Percentiles rank a stretch among this genome's conserved stretches.
These are phyloP conservation scores for Aspergillus indologenus DNA, from an alignment of 495 filamentous ascomycete species.

Conservation along the genomic window DNA sequence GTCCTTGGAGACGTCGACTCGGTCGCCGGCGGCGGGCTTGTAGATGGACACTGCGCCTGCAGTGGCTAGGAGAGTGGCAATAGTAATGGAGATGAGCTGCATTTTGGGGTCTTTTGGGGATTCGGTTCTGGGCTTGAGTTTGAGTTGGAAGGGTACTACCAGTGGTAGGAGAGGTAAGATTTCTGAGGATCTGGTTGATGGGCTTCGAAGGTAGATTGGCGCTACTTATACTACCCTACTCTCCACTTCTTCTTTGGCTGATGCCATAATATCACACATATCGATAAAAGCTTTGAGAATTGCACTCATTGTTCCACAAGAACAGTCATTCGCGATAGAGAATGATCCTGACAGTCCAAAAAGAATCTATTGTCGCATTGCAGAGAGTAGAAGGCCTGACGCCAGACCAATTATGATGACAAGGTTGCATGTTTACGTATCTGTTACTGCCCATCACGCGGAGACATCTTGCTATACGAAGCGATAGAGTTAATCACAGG, in stretches of 20 bases:
- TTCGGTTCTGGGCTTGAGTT: neutral
- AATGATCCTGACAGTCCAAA: neutral
- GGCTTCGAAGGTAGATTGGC: no score
- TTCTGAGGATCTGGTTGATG: no score
- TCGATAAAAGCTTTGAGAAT: no score
- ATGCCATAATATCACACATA: no score
- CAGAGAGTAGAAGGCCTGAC: neutral
- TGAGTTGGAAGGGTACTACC: no score
- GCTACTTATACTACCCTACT: no score
- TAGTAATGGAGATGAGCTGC: neutral
- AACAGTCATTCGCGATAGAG: neutral
- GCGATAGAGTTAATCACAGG: neutral
- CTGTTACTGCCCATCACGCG: neutral
- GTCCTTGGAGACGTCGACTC: neutral
- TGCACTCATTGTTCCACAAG: neutral
- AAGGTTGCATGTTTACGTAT: neutral
- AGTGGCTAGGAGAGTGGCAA: constrained; percentile 3
- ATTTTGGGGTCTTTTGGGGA: neutral
- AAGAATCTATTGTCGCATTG: neutral
- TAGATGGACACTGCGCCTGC: neutral
- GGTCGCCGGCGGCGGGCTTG: neutral
- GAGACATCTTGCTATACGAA: neutral
- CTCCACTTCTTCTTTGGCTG: no score
- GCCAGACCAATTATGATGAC: neutral
- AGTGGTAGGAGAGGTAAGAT: no score